Evolutionary conservation across 2,329 filamentous ascomycete genomes (phyloP), one percentile per base, ranked within the genome.

Genomic region (Phaeosphaeriaceae sp.): DNA sequence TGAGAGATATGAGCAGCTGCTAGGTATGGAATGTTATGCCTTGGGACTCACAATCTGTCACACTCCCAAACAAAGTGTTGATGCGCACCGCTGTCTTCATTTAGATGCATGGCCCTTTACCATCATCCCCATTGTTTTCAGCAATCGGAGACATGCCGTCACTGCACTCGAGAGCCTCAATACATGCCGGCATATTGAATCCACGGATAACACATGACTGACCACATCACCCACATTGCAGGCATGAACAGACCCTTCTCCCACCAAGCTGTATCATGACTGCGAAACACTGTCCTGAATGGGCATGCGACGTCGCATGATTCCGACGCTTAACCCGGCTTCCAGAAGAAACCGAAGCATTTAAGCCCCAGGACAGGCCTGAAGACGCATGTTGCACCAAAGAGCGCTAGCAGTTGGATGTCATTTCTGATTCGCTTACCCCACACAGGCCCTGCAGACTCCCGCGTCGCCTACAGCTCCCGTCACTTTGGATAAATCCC

Each of bases 1-100:
- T 52, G 58, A 57, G 57, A 62, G 64, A 57, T 67, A 53, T 36
- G 54, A 48, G 52, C 53, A 63, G 53, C 51, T 60, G 47, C 48
- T 60, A 59, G 58, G 52, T 52, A 58, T 47, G 54, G 48, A 61
- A 51, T 47, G 48, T 53, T 53, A 58, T 54, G 36, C 48, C 45
- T 58, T 55, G 54, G 36, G 54, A 27, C 55, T 56, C 44, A 40
- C 36, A n/a, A 40, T n/a, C 4, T 40, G 36, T 17, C 20, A 41
- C 17, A 41, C 21, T 51, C 33, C 33, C 40, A 9, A 41, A 22
- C 10, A n/a, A 25, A 15, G 33, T 51, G 21, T 51, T 51, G 36
- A 42, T 42, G 33, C 33, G 20, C 25, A 21, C 27, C 31, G 47
- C n/a, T 40, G 36, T 40, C 36, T 48, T 48, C 45, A 27, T 27